Evolutionary conservation across 768 basidiomycete species (phyloP).

Genomic region (Suillus ampliporus): DNA sequence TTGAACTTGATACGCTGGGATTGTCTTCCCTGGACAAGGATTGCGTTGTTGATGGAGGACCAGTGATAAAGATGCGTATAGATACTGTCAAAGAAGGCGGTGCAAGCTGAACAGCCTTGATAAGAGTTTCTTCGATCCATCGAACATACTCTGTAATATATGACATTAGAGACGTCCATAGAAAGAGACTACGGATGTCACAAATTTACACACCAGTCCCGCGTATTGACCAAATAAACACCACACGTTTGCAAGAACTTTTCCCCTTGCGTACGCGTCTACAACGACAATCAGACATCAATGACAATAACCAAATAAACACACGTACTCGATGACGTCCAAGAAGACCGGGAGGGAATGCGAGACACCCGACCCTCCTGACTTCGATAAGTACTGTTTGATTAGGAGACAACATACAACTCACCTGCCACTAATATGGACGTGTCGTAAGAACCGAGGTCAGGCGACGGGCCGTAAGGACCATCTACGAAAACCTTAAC

Average conservation of each 20-base stretch:
- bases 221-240: constrained; percentile 59
- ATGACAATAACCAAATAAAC: no score
- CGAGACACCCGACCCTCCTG: constrained; percentile 57
- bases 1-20: constrained; percentile 21
- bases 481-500: constrained; percentile 62
- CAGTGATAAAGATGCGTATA: constrained; percentile 49
- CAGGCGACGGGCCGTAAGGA: constrained; percentile 56
- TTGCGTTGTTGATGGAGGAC: constrained; percentile 12
- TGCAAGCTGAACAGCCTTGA: constrained; percentile 35
- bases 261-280: constrained; percentile 29
- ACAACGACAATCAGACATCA: background rate
- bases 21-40: constrained; percentile 15
- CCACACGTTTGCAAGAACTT: constrained; percentile 40
- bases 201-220: constrained; percentile 43
- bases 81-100: constrained; percentile 40
- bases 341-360: constrained; percentile 52
- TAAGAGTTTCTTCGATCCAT: constrained; percentile 52
- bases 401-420: background rate
- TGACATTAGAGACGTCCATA: background rate
- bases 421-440: constrained; percentile 57
- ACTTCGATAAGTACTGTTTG: background rate
- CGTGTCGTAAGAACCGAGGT: constrained; percentile 47
- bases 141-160: constrained; percentile 39
- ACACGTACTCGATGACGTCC: constrained; percentile 46
- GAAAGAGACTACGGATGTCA: background rate